A percentile compares a stretch with the other conserved stretches of the same genome.
Conservation (phyloP, 805 yeast species). For the Middelhovenomyces tepae region DNA sequence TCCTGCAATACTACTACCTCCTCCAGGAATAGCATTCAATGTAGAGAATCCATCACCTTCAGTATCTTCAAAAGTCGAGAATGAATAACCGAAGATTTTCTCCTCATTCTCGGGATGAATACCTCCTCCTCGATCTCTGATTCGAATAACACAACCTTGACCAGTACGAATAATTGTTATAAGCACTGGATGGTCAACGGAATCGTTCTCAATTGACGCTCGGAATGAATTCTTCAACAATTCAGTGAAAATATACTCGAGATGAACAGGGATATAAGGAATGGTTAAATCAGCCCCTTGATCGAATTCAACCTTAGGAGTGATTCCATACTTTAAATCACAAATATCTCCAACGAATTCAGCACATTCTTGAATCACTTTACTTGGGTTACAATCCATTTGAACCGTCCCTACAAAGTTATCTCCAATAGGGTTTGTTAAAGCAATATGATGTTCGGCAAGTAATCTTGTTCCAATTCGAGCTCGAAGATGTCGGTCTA, state of each 20-base stretch:
- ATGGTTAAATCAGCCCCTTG: constrained; percentile 48
- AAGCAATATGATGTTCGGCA: constrained; percentile 73
- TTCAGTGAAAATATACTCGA: constrained; percentile 84
- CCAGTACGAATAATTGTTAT: constrained; percentile 40
- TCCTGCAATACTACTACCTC: constrained; percentile 71
- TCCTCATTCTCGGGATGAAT: constrained; percentile 57
- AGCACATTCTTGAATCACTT: constrained; percentile 53
- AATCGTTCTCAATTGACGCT: constrained; percentile 69
- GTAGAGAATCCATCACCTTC: constrained; percentile 50
- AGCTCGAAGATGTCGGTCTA: constrained; percentile 71
- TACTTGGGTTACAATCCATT: constrained; percentile 53
- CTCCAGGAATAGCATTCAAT: constrained; percentile 64
- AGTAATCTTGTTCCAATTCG: constrained; percentile 79
- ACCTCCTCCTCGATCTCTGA: constrained; percentile 87
- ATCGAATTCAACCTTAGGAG: constrained; percentile 52
- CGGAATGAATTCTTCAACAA: constrained; percentile 78
- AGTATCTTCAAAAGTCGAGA: constrained; percentile 59
- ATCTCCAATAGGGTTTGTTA: constrained; percentile 39
- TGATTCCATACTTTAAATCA: constrained; percentile 71
- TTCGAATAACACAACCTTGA: constrained; percentile 55
- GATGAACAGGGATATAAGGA: constrained; percentile 79
- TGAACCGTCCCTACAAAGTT: constrained; percentile 60
- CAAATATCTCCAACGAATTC: constrained; percentile 78
- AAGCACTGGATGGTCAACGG: constrained; percentile 34
- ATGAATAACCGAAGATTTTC: constrained; percentile 78